These are phyloP conservation scores for Epichloe glyceriae DNA, from an alignment of 2,329 filamentous ascomycete genomes.

Conservation along the genomic window DNA sequence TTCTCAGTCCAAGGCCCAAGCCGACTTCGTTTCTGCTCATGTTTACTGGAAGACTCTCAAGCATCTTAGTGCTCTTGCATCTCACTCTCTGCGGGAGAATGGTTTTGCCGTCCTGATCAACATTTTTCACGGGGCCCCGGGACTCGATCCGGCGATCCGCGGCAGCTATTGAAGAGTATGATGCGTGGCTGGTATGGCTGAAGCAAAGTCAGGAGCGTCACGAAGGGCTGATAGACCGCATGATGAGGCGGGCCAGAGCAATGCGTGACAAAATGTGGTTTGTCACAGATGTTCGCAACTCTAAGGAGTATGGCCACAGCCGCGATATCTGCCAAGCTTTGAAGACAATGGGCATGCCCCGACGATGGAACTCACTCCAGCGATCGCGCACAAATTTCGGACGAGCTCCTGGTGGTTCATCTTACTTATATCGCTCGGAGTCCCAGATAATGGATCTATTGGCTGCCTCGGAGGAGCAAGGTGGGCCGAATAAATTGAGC, in stretches of 20 bases:
- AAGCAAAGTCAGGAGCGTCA: slow-evolving; percentile 72
- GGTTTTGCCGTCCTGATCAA: slow-evolving; percentile 60
- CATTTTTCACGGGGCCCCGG: slow-evolving; percentile 58
- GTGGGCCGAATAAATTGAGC: slow-evolving; percentile 88
- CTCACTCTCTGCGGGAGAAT: slow-evolving; percentile 48
- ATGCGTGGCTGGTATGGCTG: slow-evolving; percentile 71
- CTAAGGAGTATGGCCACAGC: slow-evolving; percentile 75
- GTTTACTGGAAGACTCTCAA: slow-evolving; percentile 75
- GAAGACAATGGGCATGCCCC: slow-evolving; percentile 72
- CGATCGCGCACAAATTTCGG: slow-evolving; percentile 34
- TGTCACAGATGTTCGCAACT: slow-evolving; percentile 83
- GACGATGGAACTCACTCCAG: slow-evolving; percentile 40
- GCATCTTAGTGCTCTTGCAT: slow-evolving; percentile 52
- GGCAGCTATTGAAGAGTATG: slow-evolving; percentile 63
- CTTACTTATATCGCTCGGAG: slow-evolving; percentile 67
- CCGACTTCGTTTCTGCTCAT: slow-evolving; percentile 73
- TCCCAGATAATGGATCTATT: slow-evolving; percentile 78
- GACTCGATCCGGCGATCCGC: slow-evolving; percentile 58
- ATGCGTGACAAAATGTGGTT: slow-evolving; percentile 98
- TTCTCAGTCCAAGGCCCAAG: slow-evolving; percentile 61
- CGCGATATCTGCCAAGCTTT: slow-evolving; percentile 76
- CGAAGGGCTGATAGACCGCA: slow-evolving; percentile 58
- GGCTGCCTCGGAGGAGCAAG: slow-evolving; percentile 69
- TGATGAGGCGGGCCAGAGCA: slow-evolving; percentile 60
- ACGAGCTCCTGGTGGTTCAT: slow-evolving; percentile 34